phyloP scores from a whole-genome alignment of 768 basidiomycete species.

The Clitopilus passeckerianus region DNA sequence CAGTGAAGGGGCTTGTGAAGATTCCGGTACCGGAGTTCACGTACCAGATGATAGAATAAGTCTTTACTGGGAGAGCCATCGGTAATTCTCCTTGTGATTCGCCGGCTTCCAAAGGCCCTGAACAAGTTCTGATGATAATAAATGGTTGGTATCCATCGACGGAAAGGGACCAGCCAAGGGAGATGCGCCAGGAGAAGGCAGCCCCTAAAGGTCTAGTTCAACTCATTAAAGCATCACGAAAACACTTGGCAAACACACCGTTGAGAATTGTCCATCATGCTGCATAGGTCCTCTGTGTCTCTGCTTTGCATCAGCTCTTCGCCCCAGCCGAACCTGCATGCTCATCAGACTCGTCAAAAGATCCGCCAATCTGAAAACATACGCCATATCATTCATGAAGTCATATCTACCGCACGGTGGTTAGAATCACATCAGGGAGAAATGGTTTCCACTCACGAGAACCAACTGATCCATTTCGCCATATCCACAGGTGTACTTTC shows the following conservation, averaged over 20 bases:
- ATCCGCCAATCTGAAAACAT: constrained; percentile 1
- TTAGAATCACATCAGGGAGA: background rate
- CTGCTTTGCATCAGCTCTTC: constrained; percentile 7
- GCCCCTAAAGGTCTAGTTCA: constrained; percentile 3
- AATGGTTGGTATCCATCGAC: constrained; percentile 6
- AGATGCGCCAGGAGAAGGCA: constrained; percentile 11
- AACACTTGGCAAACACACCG: constrained; percentile 1
- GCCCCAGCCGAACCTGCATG: constrained; percentile 22
- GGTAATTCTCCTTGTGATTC: constrained; percentile 56
- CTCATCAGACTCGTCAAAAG: background rate
- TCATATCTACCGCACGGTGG: constrained; percentile 20
- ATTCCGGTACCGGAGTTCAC: background rate
- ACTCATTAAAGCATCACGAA: background rate
- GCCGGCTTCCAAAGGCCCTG: constrained; percentile 38
- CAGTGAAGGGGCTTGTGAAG: background rate
- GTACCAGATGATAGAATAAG: constrained; percentile 16
- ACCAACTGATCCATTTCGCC: constrained; percentile 29
- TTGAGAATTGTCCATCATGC: constrained; percentile 8
- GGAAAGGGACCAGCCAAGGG: constrained; percentile 12
- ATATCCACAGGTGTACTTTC: constrained; percentile 19
- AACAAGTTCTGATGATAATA: constrained; percentile 11
- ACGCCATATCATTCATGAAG: constrained; percentile 36
- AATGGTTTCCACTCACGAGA: constrained; percentile 22
- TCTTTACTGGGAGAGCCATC: constrained; percentile 22
- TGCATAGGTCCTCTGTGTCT: constrained; percentile 6